phyloP scores from a whole-genome alignment of 139 green algal genomes.

The Coelastrella sp. region DNA sequence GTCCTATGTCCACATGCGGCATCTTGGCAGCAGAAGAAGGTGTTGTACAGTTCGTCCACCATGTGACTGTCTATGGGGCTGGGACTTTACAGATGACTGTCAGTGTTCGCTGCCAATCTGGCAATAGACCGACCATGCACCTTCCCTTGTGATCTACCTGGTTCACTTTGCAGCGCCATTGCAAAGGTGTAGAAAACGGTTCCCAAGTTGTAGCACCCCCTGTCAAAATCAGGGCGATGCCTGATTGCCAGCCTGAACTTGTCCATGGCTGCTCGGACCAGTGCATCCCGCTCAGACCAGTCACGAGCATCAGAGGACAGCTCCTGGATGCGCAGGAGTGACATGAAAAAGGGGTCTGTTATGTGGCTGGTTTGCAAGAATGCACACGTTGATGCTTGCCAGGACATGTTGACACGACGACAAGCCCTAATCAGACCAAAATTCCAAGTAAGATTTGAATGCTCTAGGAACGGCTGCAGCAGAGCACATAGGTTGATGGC shows the following conservation, averaged over 20 bases:
- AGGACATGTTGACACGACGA: no score
- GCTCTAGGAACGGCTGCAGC: no score
- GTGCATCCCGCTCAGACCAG: conserved; percentile 42
- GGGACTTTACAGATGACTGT: neutral
- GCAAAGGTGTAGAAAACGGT: conserved; percentile 85
- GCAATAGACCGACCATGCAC: neutral
- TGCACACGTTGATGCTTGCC: no score
- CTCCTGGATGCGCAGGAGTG: conserved; percentile 44
- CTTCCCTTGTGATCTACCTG: neutral
- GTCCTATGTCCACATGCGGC: no score
- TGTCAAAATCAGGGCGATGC: conserved; percentile 79
- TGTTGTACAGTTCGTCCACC: no score
- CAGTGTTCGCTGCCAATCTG: neutral
- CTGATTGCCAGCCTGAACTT: conserved; percentile 81
- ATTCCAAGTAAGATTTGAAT: no score
- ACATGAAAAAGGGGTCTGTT: neutral
- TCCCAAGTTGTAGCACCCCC: conserved; percentile 84
- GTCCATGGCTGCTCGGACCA: conserved; percentile 63
- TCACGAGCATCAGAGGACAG: conserved; percentile 45
- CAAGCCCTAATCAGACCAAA: no score
- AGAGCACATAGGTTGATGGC: no score
- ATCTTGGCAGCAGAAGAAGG: no score
- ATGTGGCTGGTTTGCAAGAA: no score
- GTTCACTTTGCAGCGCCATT: conserved; percentile 63
- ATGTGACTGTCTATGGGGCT: no score